A percentile compares a stretch with the other conserved stretches of the same genome.
Conservation (phyloP, 805 yeast genomes). For the Deakozyma indianensis region DNA sequence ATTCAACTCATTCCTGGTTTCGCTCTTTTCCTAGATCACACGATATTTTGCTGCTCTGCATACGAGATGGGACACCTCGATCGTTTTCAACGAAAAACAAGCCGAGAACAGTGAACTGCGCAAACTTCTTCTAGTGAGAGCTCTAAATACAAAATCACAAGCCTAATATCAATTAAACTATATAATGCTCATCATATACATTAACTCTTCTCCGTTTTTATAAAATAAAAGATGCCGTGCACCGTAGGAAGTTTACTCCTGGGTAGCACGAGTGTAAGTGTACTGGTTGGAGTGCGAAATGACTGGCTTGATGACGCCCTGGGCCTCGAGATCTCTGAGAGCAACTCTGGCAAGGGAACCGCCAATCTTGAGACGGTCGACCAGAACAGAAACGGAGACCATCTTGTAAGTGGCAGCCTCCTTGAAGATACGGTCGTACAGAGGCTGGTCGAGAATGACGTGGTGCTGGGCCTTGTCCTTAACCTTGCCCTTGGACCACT, state of each 20-base stretch:
- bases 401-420: slow-evolving; percentile 98
- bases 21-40: too few relatives aligned
- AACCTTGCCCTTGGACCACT: slow-evolving; percentile 99
- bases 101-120: too few relatives aligned
- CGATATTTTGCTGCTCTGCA: too few relatives aligned
- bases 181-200: background rate
- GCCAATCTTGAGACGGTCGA: slow-evolving; percentile 98
- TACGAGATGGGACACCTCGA: too few relatives aligned
- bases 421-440: slow-evolving; percentile 98
- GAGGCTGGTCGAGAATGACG: slow-evolving; percentile 93
- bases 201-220: slow-evolving; percentile 1
- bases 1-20: too few relatives aligned
- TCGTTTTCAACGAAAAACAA: too few relatives aligned
- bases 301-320: slow-evolving; percentile 90
- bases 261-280: slow-evolving; percentile 49
- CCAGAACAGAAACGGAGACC: slow-evolving; percentile 94
- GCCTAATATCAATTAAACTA: background rate
- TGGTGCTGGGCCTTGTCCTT: slow-evolving; percentile 99
- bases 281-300: slow-evolving; percentile 92
- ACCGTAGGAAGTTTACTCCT: slow-evolving; percentile 9
- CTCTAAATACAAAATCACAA: too few relatives aligned
- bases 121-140: too few relatives aligned
- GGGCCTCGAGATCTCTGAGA: slow-evolving; percentile 83
- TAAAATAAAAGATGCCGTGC: background rate
- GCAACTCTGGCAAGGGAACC: slow-evolving; percentile 99